Evolutionary conservation across 2,329 filamentous ascomycete species (phyloP), one percentile per base, ranked within the genome.

Genomic region (Aschersonia sp.): DNA sequence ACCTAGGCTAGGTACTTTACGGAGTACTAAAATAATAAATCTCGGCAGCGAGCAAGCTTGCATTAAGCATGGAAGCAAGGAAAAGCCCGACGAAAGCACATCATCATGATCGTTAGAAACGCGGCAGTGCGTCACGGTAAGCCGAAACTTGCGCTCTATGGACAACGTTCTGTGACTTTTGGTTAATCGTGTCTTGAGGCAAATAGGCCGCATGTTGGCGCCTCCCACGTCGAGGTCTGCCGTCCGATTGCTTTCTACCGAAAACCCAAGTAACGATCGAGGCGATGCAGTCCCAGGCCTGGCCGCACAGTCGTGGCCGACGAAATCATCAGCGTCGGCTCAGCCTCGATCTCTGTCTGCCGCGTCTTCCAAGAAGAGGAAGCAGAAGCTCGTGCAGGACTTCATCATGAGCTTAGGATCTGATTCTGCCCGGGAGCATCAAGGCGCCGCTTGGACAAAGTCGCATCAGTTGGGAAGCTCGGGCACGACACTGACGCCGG

Each of bases 51-150:
- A 42, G 6, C 9, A 42, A 20, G 9, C 40, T 42, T 42, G 40
- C 6, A 20, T 20, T 6, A 4, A 28, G 6, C 9, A 9, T 42
- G 53, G 50, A 31, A 44, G 43, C 29, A 40, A 30, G 6, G 7
- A 31, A 29, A 10, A 20, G 9, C 9, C n/a, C 43, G 9, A 42
- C 28, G 30, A 44, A 32, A 31, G 30, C 12, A 31, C 44, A 48
- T 59, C 62, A 63, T 59, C 54, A 80, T 80, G 77, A 77, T 78
- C 58, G 56, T 76, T 54, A 71, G 75, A 67, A 77, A 70, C 59
- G 63, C 68, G 54, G 67, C 67, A 47, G 63, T 71, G 61, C 74
- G 74, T 72, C 67, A 77, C 61, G 70, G 77, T 78, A 64, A 57
- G 69, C 56, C 20, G 20, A 2, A 20, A 20, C 20, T 20, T 20